Evolutionary conservation across 169 alveolate genomes (phyloP), one percentile per base, ranked within the genome.

Genomic region (Neospora caninum): DNA sequence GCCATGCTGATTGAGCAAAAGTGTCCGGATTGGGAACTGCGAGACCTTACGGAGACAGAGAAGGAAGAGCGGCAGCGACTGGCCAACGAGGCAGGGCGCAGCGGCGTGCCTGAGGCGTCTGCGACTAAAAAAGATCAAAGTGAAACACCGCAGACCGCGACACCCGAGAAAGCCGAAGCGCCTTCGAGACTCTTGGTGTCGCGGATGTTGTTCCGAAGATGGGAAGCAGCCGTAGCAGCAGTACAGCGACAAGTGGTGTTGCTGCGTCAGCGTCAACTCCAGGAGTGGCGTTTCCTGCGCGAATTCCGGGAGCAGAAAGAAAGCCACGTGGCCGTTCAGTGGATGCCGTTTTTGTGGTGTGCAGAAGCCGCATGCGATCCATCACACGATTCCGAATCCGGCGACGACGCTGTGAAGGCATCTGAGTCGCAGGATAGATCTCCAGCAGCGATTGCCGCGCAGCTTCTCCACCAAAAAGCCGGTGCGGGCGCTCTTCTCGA

Each of bases 191-290:
- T 41, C 41, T 22, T 7, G 43, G 78, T 86, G 43, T 53, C 54
- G 64, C 92, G 82, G 38, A 39, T 16, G 94, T 87, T 88, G 9
- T 83, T 88, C 34, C 92, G 69, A 58, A 70, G 92, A 7, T 93
- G 89, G 49, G 95, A 93, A 39, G 91, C 93, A 1, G 95, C 95
- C 36, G 92, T 88, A 49, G 91, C 34, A 0, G 95, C 91, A 4
- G 94, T 93, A 25, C 92, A 93, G 84, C 18, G 95, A 29, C 94
- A 88, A 88, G 95, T 93, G 88, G 49, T 93, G 64, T 80, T 88
- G 70, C 95, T 93, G 89, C 95, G 95, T 43, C 38, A 49, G 69
- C 94, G 95, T 9, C 94, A 93, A 92, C 94, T 93, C 54, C 92
- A 80, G 54, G 95, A 93, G 89, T 93, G 95, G 95, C 92, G 92